Conservation (phyloP, 257 asterid genomes). For the Cordia subcordata region DNA sequence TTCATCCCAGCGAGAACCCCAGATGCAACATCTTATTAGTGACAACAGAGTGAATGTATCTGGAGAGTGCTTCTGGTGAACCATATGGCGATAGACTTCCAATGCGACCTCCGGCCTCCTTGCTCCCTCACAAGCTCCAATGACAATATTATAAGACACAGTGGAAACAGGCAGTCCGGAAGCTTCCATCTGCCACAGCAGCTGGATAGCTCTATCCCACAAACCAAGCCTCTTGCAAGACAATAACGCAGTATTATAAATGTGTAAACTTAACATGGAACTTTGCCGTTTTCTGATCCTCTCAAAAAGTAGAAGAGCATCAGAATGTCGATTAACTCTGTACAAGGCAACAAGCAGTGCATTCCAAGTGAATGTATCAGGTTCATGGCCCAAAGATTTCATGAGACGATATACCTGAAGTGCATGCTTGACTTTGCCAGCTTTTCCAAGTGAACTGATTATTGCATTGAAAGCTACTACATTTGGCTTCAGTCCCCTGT, state of each 20-base stretch:
- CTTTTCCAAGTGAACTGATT: slow-evolving; percentile 71
- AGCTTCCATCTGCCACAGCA: slow-evolving; percentile 79
- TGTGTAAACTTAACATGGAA: slow-evolving; percentile 42
- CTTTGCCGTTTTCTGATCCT: slow-evolving; percentile 39
- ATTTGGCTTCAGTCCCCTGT: slow-evolving; percentile 55
- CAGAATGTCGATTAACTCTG: slow-evolving; percentile 49
- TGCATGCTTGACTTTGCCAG: slow-evolving; percentile 53
- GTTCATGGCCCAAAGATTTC: slow-evolving; percentile 57
- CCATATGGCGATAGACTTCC: slow-evolving; percentile 73
- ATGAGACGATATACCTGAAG: slow-evolving; percentile 50
- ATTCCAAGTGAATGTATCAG: slow-evolving; percentile 89
- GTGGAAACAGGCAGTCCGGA: slow-evolving; percentile 46
- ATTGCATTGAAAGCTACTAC: slow-evolving; percentile 60
- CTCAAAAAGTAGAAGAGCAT: slow-evolving; percentile 62
- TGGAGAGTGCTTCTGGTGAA: slow-evolving; percentile 43
- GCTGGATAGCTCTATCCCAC: slow-evolving; percentile 75
- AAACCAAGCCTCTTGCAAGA: slow-evolving; percentile 75
- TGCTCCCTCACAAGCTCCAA: slow-evolving; percentile 87
- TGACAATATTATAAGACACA: slow-evolving; percentile 75
- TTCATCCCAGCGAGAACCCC: slow-evolving; percentile 85
- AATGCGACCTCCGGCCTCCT: slow-evolving; percentile 70
- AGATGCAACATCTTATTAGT: slow-evolving; percentile 63
- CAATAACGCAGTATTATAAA: slow-evolving; percentile 63
- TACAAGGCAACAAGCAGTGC: slow-evolving; percentile 74
- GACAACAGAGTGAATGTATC: slow-evolving; percentile 69